Evolutionary conservation across 2,329 filamentous ascomycete species (phyloP), one percentile per base, ranked within the genome.

Genomic region (Microdochium nivale): DNA sequence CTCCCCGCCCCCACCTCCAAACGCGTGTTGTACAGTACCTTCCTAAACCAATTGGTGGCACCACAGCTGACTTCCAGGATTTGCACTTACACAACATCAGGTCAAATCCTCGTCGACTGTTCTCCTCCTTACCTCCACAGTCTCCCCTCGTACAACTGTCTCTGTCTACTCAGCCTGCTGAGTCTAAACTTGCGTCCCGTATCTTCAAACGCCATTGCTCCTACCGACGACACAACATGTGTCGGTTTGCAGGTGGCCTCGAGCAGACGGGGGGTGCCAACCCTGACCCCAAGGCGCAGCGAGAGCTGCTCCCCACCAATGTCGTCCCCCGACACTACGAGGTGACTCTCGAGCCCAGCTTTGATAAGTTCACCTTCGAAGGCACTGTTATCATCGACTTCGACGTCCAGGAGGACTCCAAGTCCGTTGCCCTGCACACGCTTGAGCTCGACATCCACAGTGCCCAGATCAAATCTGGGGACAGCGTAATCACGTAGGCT

Each of bases 311-410:
- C 61, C 94, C 92, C 50, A 84, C 85, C 70, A 95, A 96, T 65
- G 90, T 96, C 63, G 87, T 92, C 68, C 91, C 92, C n/a, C 72
- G 79, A 37, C 90, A 97, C 73, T 97, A 97, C 72, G 83, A 95
- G 68, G 72, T 97, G 60, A 94, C 88, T 1, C 78, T 97, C 56
- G 94, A 97, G 73, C 90, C 92, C 51, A 83, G 96, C 73, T 88
- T 97, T 60, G 79, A 87, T 61, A 90, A 86, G 58, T 90, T 94
- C 70, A 90, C 83, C 57, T 97, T 92, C 67, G 81, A 92, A 54
- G 92, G 92, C 58, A 86, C 79, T 11, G 90, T 96, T 50, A 71
- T 83, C 53, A 91, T 97, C 64, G 89, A 96, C 63, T 80, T 96
- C 55, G 88, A 96, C 60, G 88, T 96, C 37, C 79, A 81, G 55